Conservation (phyloP, 1,284 basidiomycete genomes). For the Fomitopsis palustris region DNA sequence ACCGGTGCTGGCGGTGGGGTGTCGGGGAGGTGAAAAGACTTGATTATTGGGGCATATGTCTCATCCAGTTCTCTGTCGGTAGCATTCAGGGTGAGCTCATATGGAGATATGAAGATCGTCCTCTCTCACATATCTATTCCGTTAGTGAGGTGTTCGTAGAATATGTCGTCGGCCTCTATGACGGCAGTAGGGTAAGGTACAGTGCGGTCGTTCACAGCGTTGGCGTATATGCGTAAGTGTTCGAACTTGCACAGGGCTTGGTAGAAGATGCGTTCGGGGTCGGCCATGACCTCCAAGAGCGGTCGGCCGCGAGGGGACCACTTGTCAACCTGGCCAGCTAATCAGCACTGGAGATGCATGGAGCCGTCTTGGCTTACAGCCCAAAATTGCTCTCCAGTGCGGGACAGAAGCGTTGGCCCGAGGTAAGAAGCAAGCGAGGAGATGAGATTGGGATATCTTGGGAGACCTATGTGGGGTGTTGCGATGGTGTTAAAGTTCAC, state of each 20-base stretch:
- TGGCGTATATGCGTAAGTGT: slow-evolving; percentile 79
- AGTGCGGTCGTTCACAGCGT: slow-evolving; percentile 75
- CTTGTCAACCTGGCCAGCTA: slow-evolving; percentile 45
- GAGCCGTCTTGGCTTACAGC: slow-evolving; percentile 9
- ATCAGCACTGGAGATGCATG: neutral
- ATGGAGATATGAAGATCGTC: slow-evolving; percentile 18
- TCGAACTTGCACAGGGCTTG: slow-evolving; percentile 71
- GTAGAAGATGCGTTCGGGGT: slow-evolving; percentile 82
- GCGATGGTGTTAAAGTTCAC: slow-evolving; percentile 83
- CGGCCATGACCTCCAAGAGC: slow-evolving; percentile 81
- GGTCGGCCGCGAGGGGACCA: slow-evolving; percentile 71
- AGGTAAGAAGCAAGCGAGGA: slow-evolving; percentile 56
- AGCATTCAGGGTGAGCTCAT: neutral
- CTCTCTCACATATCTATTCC: slow-evolving; percentile 61
- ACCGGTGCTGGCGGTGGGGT: slow-evolving; percentile 35
- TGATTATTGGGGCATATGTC: slow-evolving; percentile 52
- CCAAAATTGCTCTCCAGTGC: slow-evolving; percentile 66
- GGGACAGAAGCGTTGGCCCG: slow-evolving; percentile 73
- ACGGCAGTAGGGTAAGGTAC: slow-evolving; percentile 82
- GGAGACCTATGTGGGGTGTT: slow-evolving; percentile 76
- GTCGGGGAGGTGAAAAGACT: slow-evolving; percentile 41
- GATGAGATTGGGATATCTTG: slow-evolving; percentile 55
- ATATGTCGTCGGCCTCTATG: slow-evolving; percentile 70
- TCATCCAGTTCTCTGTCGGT: slow-evolving; percentile 49
- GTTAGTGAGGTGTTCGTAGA: slow-evolving; percentile 52